Evolutionary conservation across 2,329 filamentous ascomycete species (phyloP).

Genomic region (Orbilia brochopaga): DNA sequence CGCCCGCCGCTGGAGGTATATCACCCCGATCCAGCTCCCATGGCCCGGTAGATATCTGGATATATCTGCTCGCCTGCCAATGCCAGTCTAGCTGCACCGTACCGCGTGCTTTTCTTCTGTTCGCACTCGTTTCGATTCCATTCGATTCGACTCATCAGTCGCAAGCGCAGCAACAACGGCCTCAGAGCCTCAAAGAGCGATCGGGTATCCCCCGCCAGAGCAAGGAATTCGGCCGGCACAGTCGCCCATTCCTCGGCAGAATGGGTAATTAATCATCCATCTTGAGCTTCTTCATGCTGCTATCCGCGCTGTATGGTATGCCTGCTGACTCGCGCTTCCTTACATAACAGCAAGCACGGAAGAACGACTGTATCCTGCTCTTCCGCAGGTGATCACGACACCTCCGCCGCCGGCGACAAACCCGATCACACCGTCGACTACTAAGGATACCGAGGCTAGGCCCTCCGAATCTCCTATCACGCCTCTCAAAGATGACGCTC

Average conservation of each 20-base stretch:
- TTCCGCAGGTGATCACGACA: conserved; percentile 37
- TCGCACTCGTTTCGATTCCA: too few relatives aligned
- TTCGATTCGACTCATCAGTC: too few relatives aligned
- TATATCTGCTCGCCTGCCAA: conserved; percentile 31
- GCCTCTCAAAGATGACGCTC: conserved; percentile 30
- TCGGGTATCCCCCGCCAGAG: not conserved
- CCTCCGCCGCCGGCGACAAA: conserved; percentile 40
- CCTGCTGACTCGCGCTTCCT: conserved; percentile 3
- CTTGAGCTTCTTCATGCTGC: not conserved
- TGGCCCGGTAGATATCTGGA: conserved; percentile 43
- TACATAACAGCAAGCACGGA: conserved; percentile 14
- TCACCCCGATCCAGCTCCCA: conserved; percentile 14
- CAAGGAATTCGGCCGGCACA: not conserved
- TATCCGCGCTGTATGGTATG: not conserved
- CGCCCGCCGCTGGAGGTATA: conserved; percentile 13
- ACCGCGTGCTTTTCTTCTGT: conserved; percentile 26
- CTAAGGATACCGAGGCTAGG: conserved; percentile 21
- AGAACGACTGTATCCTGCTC: conserved; percentile 31
- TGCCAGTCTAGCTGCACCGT: conserved; percentile 24
- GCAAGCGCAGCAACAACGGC: not conserved
- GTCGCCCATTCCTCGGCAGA: conserved; percentile 10
- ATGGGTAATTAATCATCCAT: conserved; percentile 34
- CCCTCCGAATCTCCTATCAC: conserved; percentile 31
- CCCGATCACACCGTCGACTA: conserved; percentile 23
- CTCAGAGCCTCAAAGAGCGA: not conserved